Base-by-base conservation (phyloP, 495 filamentous ascomycete species). In the Hypoxylon subgilvum region DNA sequence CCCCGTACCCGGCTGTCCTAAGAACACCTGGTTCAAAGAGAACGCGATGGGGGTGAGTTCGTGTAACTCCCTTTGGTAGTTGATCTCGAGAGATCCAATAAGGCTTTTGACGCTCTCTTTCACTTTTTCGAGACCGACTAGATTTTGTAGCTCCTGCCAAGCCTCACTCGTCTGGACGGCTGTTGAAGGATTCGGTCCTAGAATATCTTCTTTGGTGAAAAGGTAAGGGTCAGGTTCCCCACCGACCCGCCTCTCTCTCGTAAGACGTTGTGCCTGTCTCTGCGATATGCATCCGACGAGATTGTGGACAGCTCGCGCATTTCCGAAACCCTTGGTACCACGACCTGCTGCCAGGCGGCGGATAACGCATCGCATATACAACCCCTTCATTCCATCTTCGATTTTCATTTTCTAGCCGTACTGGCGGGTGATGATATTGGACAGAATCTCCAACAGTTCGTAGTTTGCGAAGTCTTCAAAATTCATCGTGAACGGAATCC, bases 1-100 rank as follows among this genome's bases (percentile, higher is more conserved):
- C 0, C 88, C 88, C 0, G 88, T 92, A 17, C 88, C 88, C 1
- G 87, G 87, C 25, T 77, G 77, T 2, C 88, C 88, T 1, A 87
- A 61, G 54, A 91, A 89, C 17, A 89, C 79, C n/a, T 75, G 70
- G 63, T 90, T 88, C 1, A 90, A 73, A 2, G 74, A 81, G 28
- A 76, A 79, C 30, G 80, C 66, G 1, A 88, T 55, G 4, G 77
- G 61, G 1, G 72, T 67, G 39, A 83, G 66, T 52, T 86, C 84
- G 9, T 76, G 40, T 2, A 88, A 56, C 41, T 89, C 86, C 5
- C 84, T 67, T 1, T 75, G 41, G 65, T 88, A 88, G 59, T 90
- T 86, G 1, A 55, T 69, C 34, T 78, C 52, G 32, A 88, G 74
- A 14, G 70, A 73, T 36, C 79, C 71, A 5, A 87, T 42, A 7